Conservation (phyloP, 2,329 filamentous ascomycete genomes). For the Fusarium proliferatum region DNA sequence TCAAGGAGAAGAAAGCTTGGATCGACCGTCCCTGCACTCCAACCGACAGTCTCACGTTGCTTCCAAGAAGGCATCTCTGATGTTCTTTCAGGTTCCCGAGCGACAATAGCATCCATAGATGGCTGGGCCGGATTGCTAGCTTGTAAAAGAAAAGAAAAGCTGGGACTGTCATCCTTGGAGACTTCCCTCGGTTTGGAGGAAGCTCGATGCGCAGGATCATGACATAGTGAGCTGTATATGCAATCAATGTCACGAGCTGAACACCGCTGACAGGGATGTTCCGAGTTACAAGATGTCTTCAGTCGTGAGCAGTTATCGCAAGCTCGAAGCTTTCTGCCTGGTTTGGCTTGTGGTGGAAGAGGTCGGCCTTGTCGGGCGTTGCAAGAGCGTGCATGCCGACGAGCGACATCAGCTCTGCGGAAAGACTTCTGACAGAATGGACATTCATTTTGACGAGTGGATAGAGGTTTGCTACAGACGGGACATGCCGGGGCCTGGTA, state of each 20-base stretch:
- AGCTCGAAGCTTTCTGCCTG: conserved; percentile 26
- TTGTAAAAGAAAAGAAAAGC: conserved; percentile 11
- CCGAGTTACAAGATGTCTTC: conserved; percentile 14
- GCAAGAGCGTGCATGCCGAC: conserved; percentile 25
- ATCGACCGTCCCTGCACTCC: not conserved
- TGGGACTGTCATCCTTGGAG: not conserved
- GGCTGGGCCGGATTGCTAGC: conserved; percentile 3
- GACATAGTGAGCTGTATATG: conserved; percentile 20
- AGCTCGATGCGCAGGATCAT: not conserved
- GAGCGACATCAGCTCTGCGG: conserved; percentile 21
- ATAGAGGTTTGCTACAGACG: not conserved
- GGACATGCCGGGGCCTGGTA: not conserved
- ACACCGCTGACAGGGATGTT: conserved; percentile 11
- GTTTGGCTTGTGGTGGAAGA: conserved; percentile 17
- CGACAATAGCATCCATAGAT: conserved; percentile 11
- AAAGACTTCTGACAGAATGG: conserved; percentile 30
- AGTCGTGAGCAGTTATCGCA: conserved; percentile 12
- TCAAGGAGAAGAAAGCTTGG: conserved; percentile 17
- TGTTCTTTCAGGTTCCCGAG: conserved; percentile 15
- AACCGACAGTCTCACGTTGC: not conserved
- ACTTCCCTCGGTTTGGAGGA: accelerated
- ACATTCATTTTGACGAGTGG: not conserved
- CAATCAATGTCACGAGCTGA: not conserved
- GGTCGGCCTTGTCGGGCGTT: not conserved
- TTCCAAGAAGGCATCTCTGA: conserved; percentile 11